phyloP scores from a whole-genome alignment of 345 rosid species.

The Kandelia obovata region DNA sequence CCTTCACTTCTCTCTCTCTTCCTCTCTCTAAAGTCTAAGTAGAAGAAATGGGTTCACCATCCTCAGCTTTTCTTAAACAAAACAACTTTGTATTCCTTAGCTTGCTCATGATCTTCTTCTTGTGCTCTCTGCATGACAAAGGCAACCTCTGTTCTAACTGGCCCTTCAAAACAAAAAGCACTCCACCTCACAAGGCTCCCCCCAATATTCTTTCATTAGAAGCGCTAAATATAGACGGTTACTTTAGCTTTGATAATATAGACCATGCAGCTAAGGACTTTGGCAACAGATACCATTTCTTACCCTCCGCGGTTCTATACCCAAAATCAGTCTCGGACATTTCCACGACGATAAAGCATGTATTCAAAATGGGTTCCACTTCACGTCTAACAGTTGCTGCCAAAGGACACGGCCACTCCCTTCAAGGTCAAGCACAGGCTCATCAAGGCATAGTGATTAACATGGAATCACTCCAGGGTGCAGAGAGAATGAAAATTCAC shows the following conservation, averaged over 20 bases:
- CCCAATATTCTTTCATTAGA: slow-evolving; percentile 32
- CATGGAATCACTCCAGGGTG: slow-evolving; percentile 65
- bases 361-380: slow-evolving; percentile 52
- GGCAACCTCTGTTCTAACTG: slow-evolving; percentile 45
- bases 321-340: slow-evolving; percentile 85
- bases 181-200: slow-evolving; percentile 29
- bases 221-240: slow-evolving; percentile 58
- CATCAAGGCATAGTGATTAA: slow-evolving; percentile 72
- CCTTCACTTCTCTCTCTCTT: slow-evolving; percentile 3
- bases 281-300: slow-evolving; percentile 61
- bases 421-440: slow-evolving; percentile 90
- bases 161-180: slow-evolving; percentile 31
- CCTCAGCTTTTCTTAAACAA: slow-evolving; percentile 38
- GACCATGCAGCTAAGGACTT: slow-evolving; percentile 77
- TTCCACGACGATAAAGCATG: slow-evolving; percentile 51
- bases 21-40: neutral
- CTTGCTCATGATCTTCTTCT: slow-evolving; percentile 50
- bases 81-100: slow-evolving; percentile 41
- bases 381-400: slow-evolving; percentile 81
- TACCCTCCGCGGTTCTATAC: slow-evolving; percentile 66
- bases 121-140: slow-evolving; percentile 51
- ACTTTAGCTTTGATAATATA: slow-evolving; percentile 48
- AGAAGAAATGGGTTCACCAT: slow-evolving; percentile 47
- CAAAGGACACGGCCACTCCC: slow-evolving; percentile 92
- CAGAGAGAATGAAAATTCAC: slow-evolving; percentile 36